Percentiles rank a stretch among this genome's conserved stretches.
phyloP scores from a whole-genome alignment of 75 land plant species.

The Chamaecyparis obtusa region DNA sequence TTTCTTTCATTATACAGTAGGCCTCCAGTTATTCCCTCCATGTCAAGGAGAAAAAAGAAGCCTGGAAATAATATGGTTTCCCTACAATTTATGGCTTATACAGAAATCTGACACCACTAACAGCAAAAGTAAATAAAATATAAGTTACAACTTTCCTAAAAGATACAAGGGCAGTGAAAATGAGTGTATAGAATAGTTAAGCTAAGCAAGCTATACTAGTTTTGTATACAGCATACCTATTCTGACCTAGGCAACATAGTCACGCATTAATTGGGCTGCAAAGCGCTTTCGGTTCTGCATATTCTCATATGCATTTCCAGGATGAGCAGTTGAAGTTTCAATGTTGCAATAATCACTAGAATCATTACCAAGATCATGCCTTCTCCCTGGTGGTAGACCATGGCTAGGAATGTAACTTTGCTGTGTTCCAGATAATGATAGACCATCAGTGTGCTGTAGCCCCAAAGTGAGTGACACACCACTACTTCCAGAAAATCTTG shows the following conservation, averaged over 20 bases:
- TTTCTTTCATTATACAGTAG: slow-evolving; percentile 4
- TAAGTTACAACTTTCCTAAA: slow-evolving; percentile 9
- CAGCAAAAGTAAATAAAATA: background rate
- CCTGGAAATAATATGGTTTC: slow-evolving; percentile 7
- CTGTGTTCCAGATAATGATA: slow-evolving; percentile 34
- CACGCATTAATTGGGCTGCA: slow-evolving; percentile 55
- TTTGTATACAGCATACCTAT: slow-evolving; percentile 8
- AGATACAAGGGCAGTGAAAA: slow-evolving; percentile 1
- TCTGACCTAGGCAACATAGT: slow-evolving; percentile 46
- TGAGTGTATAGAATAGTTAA: background rate
- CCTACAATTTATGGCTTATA: slow-evolving; percentile 14
- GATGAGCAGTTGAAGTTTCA: slow-evolving; percentile 23
- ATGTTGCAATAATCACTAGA: slow-evolving; percentile 35
- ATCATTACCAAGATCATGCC: slow-evolving; percentile 31
- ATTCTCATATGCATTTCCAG: slow-evolving; percentile 41
- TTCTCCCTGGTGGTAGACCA: slow-evolving; percentile 36
- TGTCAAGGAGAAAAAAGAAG: slow-evolving; percentile 2
- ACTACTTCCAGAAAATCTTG: slow-evolving; percentile 13
- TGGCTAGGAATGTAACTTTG: slow-evolving; percentile 33
- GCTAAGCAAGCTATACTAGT: background rate
- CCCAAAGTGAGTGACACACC: slow-evolving; percentile 20
- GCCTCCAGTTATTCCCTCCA: slow-evolving; percentile 5
- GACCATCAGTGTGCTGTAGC: slow-evolving; percentile 11
- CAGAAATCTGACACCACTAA: background rate
- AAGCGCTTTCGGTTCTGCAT: slow-evolving; percentile 66